Conservation (phyloP, 371 early-diverging fungal genomes). For the Nosema muscidifuracis region DNA sequence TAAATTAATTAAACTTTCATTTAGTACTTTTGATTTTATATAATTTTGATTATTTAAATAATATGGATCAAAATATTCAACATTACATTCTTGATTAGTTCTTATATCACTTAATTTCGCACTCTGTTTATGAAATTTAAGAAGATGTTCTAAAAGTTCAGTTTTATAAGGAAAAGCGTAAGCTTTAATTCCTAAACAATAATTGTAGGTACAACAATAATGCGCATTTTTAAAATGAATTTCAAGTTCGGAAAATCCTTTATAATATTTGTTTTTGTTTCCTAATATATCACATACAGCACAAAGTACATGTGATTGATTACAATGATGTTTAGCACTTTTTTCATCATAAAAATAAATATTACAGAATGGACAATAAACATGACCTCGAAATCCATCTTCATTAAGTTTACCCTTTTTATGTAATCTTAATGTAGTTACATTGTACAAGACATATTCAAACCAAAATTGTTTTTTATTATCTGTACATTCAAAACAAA, state of each 20-base stretch:
- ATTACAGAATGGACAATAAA: slow-evolving; percentile 58
- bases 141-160: slow-evolving; percentile 56
- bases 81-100: slow-evolving; percentile 1
- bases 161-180: slow-evolving; percentile 61
- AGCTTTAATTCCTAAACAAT: slow-evolving; percentile 53
- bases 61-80: slow-evolving; percentile 24
- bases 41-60: slow-evolving; percentile 2
- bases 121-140: slow-evolving; percentile 33
- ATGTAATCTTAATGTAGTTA: slow-evolving; percentile 44
- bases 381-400: slow-evolving; percentile 56
- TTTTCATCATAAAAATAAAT: slow-evolving; percentile 55
- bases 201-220: slow-evolving; percentile 53
- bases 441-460: slow-evolving; percentile 51
- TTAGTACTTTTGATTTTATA: background rate
- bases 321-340: slow-evolving; percentile 53
- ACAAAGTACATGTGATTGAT: slow-evolving; percentile 55
- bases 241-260: slow-evolving; percentile 57
- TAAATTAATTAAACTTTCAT: background rate
- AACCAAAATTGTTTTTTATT: slow-evolving; percentile 53
- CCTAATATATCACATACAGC: slow-evolving; percentile 59
- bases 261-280: slow-evolving; percentile 55
- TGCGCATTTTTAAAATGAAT: slow-evolving; percentile 57
- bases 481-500: slow-evolving; percentile 56
- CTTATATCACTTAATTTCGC: slow-evolving; percentile 24
- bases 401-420: slow-evolving; percentile 47